These are phyloP conservation scores for Hanseniaspora sp. DNA, from an alignment of 1,139 yeast genomes.

Conservation along the genomic window DNA sequence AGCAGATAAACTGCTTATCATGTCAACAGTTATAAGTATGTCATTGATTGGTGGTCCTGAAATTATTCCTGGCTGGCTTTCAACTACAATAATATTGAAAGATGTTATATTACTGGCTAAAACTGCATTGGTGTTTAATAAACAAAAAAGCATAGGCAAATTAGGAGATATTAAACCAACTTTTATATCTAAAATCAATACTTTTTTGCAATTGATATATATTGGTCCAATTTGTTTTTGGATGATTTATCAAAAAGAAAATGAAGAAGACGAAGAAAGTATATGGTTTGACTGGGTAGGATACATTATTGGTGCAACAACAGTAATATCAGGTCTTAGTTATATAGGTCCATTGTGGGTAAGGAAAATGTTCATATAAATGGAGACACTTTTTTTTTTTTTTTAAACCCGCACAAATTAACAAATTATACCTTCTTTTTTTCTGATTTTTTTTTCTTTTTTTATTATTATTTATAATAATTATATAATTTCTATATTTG, in stretches of 20 bases:
- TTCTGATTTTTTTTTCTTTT: background rate
- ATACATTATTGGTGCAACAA: conserved; percentile 61
- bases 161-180: conserved; percentile 87
- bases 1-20: conserved; percentile 89
- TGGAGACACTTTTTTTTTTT: background rate
- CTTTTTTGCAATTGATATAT: conserved; percentile 84
- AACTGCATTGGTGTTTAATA: conserved; percentile 56
- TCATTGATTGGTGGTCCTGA: conserved; percentile 47
- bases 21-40: conserved; percentile 68
- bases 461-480: background rate
- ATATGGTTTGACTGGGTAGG: conserved; percentile 34
- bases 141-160: conserved; percentile 50
- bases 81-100: conserved; percentile 68
- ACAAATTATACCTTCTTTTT: background rate
- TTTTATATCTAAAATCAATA: conserved; percentile 74
- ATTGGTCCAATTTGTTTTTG: conserved; percentile 56
- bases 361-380: conserved; percentile 1
- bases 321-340: conserved; percentile 66
- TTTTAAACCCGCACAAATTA: background rate
- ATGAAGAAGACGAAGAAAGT: conserved; percentile 2
- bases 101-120: conserved; percentile 68
- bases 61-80: conserved; percentile 53
- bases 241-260: conserved; percentile 18
- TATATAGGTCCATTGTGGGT: conserved; percentile 30
- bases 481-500: background rate